Evolutionary conservation across 331 rosid genomes (phyloP), one percentile per base, ranked within the genome.

Genomic region (Arachis monticola): DNA sequence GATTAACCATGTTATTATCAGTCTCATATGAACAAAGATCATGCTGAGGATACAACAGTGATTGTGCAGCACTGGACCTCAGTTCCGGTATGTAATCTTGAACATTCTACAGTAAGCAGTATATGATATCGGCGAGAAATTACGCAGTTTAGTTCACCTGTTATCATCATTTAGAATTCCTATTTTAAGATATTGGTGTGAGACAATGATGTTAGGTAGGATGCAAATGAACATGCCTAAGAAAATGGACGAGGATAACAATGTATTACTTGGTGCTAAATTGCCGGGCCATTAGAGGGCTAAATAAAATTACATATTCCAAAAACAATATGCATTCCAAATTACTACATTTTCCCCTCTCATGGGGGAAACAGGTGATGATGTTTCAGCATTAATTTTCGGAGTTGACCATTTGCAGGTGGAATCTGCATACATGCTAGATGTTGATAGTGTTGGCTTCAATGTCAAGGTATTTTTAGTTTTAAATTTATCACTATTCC

Each of bases 11-110:
- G n/a, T 75, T 66, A n/a, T 78, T 59, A 35, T 84, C 75, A 95
- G 99, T 88, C 97, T 76, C 99, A 95, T 81, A 92, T 95, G 99
- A 95, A 95, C 86, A 87, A 82, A 85, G 99, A 95, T 83, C 99
- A 95, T 75, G 85, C 86, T 74, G 97, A 90, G 57, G 99, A 95
- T 84, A 94, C 97, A 65, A 94, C 87, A 80, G 88, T 64, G 78
- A 94, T 94, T 47, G 99, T 94, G 79, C 88, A 85, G 83, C 92
- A 92, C 58, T 90, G 97, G 80, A 87, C 93, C n/a, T 87, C 96
- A 5, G 80, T 94, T 85, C 97, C 86, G 85, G 99, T 95, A 76
- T 65, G 68, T 50, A 72, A 55, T 61, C 51, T 48, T 31, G 14
- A 17, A 70, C 38, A 47, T 59, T 66, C 11, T 64, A 48, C 77